Evolutionary conservation across 257 asterid genomes (phyloP).

Genomic region (Thymus mandschuricus): DNA sequence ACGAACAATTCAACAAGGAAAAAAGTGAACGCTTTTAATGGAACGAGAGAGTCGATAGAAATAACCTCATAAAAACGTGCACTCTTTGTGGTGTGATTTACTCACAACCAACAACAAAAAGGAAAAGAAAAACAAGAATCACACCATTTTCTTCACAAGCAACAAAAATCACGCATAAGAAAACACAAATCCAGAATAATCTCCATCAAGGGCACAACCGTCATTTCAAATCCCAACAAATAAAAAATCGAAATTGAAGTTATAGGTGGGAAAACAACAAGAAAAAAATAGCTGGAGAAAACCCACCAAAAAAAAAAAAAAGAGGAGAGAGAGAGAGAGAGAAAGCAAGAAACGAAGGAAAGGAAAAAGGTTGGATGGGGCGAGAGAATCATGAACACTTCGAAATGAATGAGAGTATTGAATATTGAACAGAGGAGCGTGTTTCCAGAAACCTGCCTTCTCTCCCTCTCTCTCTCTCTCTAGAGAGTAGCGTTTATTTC

Average conservation of each 20-base stretch:
- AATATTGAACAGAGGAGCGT: constrained; percentile 54
- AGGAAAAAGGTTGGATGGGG: constrained; percentile 28
- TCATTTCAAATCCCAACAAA: constrained; percentile 3
- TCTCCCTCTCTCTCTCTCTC: constrained; percentile 27
- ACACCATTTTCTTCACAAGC: neutral
- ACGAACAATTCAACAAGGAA: no score
- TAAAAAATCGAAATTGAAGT: constrained; percentile 34
- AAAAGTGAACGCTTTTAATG: no score
- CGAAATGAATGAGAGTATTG: constrained; percentile 35
- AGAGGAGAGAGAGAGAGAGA: no score
- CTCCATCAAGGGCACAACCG: constrained; percentile 26
- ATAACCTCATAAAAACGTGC: constrained; percentile 21
- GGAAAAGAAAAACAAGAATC: no score
- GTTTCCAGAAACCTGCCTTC: constrained; percentile 50
- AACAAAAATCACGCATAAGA: neutral
- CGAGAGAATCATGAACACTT: constrained; percentile 36
- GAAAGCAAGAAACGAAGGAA: neutral
- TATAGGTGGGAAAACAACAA: constrained; percentile 37
- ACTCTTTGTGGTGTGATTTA: constrained; percentile 17
- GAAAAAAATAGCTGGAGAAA: constrained; percentile 6
- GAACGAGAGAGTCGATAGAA: no score
- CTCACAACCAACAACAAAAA: neutral
- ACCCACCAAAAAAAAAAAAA: no score
- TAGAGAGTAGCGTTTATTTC: constrained; percentile 36
- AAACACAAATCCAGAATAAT: neutral